Evolutionary conservation across 805 yeast genomes (phyloP), one percentile per base, ranked within the genome.

Genomic region (Pichia membranifaciens): DNA sequence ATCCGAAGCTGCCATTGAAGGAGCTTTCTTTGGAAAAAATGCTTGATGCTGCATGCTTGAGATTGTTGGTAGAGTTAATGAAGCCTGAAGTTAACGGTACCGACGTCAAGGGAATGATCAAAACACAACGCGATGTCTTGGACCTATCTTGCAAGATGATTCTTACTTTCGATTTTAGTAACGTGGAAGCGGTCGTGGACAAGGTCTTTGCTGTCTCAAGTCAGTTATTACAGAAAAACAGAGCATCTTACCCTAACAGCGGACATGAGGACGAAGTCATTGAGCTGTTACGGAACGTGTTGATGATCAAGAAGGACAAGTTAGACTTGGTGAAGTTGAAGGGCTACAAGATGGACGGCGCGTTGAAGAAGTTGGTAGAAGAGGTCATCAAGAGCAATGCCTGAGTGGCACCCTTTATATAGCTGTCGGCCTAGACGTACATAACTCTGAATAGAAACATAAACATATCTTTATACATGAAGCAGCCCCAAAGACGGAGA

Each of bases 31-130:
- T 77, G 0, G 75, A 82, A 0, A 65, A 67, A 22, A 82, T 87
- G 4, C 82, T 89, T 51, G 89, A 84, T 39, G 75, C 75, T 36
- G 91, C 90, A 1, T 70, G 91, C 33, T 75, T 88, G 59, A 89
- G 96, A 13, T 70, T 87, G 42, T 67, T 87, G 31, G 71, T 76
- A 22, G 86, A 82, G 51, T 71, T 86, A 29, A 71, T 84, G 46
- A 80, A 80, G 53, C 82, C 84, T 0, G 89, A 84, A 48, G 75
- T 77, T 5, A 75, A 68, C 53, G 68, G 67, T 47, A 80, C 84
- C 1, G 93, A 85, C 58, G 69, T 72, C 1, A 59, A 62, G 5
- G 89, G 88, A 2, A 83, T 82, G 75, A 69, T 72, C 7, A 72
- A 69, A 48, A 82, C 93, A 0, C 82, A 88, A 44, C 70, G 74